A percentile compares a stretch with the other conserved stretches of the same genome.
phyloP scores from a whole-genome alignment of 2,329 filamentous ascomycete species.

The Penicillium sp. region DNA sequence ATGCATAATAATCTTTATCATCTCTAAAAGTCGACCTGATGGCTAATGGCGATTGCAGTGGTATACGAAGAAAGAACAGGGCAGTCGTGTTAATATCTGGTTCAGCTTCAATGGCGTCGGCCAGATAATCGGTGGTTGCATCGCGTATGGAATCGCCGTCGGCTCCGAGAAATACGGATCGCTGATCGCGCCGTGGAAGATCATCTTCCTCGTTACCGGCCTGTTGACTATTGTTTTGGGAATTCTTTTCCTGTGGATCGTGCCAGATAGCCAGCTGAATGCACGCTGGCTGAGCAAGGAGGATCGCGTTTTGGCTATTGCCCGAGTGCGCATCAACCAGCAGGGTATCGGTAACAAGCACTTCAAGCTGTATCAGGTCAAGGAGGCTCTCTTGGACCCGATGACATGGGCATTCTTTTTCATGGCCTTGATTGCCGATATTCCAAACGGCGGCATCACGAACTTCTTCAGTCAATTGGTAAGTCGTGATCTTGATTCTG shows the following conservation, averaged over 20 bases:
- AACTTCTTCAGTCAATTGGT: constrained; percentile 59
- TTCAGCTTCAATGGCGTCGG: constrained; percentile 63
- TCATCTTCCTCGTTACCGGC: constrained; percentile 54
- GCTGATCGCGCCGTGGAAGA: constrained; percentile 60
- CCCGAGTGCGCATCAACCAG: constrained; percentile 67
- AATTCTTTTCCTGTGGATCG: constrained; percentile 46
- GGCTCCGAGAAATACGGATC: constrained; percentile 53
- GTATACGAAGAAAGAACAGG: constrained; percentile 68
- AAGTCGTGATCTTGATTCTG: background rate
- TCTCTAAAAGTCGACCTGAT: background rate
- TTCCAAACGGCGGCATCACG: constrained; percentile 55
- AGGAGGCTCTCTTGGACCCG: constrained; percentile 54
- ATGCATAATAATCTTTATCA: too few relatives aligned
- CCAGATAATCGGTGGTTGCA: constrained; percentile 58
- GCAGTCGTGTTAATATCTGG: constrained; percentile 59
- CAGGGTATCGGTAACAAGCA: constrained; percentile 68
- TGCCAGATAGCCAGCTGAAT: constrained; percentile 58
- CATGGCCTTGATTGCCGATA: constrained; percentile 53
- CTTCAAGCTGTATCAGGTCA: constrained; percentile 63
- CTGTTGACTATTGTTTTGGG: constrained; percentile 50
- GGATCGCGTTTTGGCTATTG: constrained; percentile 63
- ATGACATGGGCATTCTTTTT: constrained; percentile 58
- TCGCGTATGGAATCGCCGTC: constrained; percentile 60
- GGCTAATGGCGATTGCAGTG: constrained; percentile 44
- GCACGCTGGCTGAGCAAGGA: constrained; percentile 59